These are phyloP conservation scores for Pelargonium australe DNA, from an alignment of 441 rosid genomes.

Conservation along the genomic window DNA sequence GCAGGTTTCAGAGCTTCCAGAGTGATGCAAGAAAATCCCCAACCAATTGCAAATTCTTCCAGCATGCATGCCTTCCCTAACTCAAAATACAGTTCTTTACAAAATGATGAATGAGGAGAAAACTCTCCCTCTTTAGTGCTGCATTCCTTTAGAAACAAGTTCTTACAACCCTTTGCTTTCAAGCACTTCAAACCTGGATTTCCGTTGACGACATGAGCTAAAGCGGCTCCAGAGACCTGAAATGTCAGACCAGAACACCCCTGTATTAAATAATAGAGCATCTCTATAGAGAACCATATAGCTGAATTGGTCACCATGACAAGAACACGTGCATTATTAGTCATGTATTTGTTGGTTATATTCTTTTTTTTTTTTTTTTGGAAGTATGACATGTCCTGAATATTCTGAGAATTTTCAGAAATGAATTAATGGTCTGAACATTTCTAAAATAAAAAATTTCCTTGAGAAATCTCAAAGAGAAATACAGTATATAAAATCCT, in stretches of 20 bases:
- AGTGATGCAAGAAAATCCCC: slow-evolving; percentile 58
- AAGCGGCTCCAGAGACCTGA: slow-evolving; percentile 58
- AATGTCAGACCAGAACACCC: slow-evolving; percentile 17
- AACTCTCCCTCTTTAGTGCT: slow-evolving; percentile 17
- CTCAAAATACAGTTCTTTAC: slow-evolving; percentile 31
- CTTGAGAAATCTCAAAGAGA: not conserved
- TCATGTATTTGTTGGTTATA: slow-evolving; percentile 1
- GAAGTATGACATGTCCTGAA: not conserved
- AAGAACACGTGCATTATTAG: slow-evolving; percentile 15
- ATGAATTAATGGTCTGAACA: not conserved
- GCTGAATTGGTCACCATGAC: not conserved
- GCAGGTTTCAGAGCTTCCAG: slow-evolving; percentile 54
- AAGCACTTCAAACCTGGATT: slow-evolving; percentile 58
- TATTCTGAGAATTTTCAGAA: not conserved
- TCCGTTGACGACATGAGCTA: slow-evolving; percentile 38
- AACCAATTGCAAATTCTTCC: slow-evolving; percentile 59
- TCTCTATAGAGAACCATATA: not conserved
- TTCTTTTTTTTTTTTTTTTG: not conserved
- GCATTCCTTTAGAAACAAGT: slow-evolving; percentile 37
- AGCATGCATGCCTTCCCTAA: slow-evolving; percentile 43
- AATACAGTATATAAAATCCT: no score
- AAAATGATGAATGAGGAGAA: slow-evolving; percentile 22
- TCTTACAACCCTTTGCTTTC: slow-evolving; percentile 61
- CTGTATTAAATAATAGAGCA: slow-evolving; percentile 7
- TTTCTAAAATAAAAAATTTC: not conserved